phyloP scores from a whole-genome alignment of 495 filamentous ascomycete genomes.

The Daldinia grandis region DNA sequence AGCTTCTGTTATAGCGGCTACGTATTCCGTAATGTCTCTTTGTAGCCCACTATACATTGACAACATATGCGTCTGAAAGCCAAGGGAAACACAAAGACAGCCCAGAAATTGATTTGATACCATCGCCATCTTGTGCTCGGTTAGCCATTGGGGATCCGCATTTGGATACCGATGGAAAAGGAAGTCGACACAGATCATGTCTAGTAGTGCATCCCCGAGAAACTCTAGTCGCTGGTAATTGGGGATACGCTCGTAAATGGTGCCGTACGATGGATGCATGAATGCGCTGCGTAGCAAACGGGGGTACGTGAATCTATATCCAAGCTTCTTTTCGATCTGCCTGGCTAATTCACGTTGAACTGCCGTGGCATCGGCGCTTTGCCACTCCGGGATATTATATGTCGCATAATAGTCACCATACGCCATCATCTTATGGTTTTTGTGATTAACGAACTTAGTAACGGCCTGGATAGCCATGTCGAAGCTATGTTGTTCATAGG shows the following conservation, averaged over 20 bases:
- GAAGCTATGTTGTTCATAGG: conserved; percentile 64
- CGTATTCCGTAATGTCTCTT: conserved; percentile 73
- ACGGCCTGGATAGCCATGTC: conserved; percentile 87
- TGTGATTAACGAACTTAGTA: conserved; percentile 72
- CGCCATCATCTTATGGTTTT: conserved; percentile 69
- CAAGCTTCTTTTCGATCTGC: conserved; percentile 70
- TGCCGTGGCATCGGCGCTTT: conserved; percentile 63
- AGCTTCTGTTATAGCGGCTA: conserved; percentile 68
- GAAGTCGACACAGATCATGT: conserved; percentile 85
- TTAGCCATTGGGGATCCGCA: conserved; percentile 94
- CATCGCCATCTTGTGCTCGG: conserved; percentile 99
- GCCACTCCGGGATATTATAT: conserved; percentile 79
- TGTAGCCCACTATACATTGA: conserved; percentile 66
- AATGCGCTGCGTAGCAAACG: conserved; percentile 84
- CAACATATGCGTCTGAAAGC: conserved; percentile 77
- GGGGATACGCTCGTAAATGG: conserved; percentile 77
- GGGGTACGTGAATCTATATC: conserved; percentile 84
- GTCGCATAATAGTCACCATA: conserved; percentile 77
- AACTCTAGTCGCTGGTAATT: conserved; percentile 95
- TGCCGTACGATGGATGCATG: conserved; percentile 81
- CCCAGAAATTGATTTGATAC: conserved; percentile 96
- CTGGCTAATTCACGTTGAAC: conserved; percentile 71
- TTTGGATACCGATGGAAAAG: conserved; percentile 79
- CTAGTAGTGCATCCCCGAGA: conserved; percentile 87
- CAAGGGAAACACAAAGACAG: conserved; percentile 77